Evolutionary conservation across 1,139 yeast genomes (phyloP).

Genomic region (Hemisphaericaspora lyxosophila): DNA sequence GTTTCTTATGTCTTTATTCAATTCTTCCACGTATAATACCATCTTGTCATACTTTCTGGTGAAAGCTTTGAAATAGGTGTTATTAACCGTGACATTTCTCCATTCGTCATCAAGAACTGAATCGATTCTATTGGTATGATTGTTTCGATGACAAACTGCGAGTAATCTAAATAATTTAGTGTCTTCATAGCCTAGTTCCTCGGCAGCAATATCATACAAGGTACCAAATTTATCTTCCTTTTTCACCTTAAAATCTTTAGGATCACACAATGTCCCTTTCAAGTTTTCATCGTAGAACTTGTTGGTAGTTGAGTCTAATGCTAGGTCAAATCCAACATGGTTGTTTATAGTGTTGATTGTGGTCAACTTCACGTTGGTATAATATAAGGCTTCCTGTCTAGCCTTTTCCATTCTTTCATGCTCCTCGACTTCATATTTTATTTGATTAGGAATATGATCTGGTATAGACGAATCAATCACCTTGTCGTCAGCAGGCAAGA

Average conservation of each 20-base stretch:
- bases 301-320: slow-evolving; percentile 53
- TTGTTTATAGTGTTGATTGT: slow-evolving; percentile 51
- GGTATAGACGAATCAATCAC: slow-evolving; percentile 54
- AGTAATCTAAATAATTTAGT: slow-evolving; percentile 52
- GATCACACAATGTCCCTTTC: slow-evolving; percentile 48
- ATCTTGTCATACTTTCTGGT: slow-evolving; percentile 45
- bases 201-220: slow-evolving; percentile 51
- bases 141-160: slow-evolving; percentile 67
- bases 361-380: slow-evolving; percentile 59
- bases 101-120: slow-evolving; percentile 43
- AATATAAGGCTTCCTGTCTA: slow-evolving; percentile 77
- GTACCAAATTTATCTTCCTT: slow-evolving; percentile 57
- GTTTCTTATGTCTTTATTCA: slow-evolving; percentile 31
- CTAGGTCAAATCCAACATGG: slow-evolving; percentile 76
- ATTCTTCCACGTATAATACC: slow-evolving; percentile 50
- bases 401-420: slow-evolving; percentile 58
- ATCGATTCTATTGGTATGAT: slow-evolving; percentile 71
- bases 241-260: slow-evolving; percentile 52
- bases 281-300: slow-evolving; percentile 50
- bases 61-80: slow-evolving; percentile 42
- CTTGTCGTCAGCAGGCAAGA: slow-evolving; percentile 58
- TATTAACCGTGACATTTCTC: slow-evolving; percentile 28
- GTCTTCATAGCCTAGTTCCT: slow-evolving; percentile 34
- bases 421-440: slow-evolving; percentile 60
- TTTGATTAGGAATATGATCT: slow-evolving; percentile 61